Evolutionary conservation across 192 early-diverging fungal genomes (phyloP).

Genomic region (Linnemannia hyalina): DNA sequence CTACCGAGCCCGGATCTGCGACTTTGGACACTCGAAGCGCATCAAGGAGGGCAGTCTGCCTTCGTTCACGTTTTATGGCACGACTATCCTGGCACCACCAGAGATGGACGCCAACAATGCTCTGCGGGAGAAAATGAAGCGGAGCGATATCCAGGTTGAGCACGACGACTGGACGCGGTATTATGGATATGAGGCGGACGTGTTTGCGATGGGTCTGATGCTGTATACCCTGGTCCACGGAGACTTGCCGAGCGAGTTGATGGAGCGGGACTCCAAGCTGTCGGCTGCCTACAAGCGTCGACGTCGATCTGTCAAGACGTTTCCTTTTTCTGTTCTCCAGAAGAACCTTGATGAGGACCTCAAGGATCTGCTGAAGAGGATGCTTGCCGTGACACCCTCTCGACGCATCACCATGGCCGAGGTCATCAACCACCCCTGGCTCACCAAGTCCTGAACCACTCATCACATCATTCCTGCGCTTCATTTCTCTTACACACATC

Average conservation of each 20-base stretch:
- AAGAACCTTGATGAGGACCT: conserved; percentile 5
- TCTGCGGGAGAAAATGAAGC: background rate
- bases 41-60: conserved; percentile 15
- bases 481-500: background rate
- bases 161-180: conserved; percentile 17
- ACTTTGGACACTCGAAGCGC: conserved; percentile 29
- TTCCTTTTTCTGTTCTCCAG: conserved; percentile 8
- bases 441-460: background rate
- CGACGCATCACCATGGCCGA: conserved; percentile 10
- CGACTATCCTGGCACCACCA: conserved; percentile 27
- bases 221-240: conserved; percentile 85
- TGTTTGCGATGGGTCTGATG: conserved; percentile 93
- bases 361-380: conserved; percentile 1
- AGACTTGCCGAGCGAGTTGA: conserved; percentile 64
- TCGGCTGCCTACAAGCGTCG: conserved; percentile 15
- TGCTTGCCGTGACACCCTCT: conserved; percentile 2
- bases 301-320: conserved; percentile 7
- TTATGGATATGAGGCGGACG: conserved; percentile 71
- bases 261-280: background rate
- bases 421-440: conserved; percentile 7
- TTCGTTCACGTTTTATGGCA: conserved; percentile 21
- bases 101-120: conserved; percentile 27
- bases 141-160: background rate
- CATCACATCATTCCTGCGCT: background rate
- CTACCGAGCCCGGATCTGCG: conserved; percentile 22